A percentile compares a stretch with the other conserved stretches of the same genome.
Evolutionary conservation across 2,329 filamentous ascomycete species (phyloP).

Genomic region (Colletotrichum australisinense): DNA sequence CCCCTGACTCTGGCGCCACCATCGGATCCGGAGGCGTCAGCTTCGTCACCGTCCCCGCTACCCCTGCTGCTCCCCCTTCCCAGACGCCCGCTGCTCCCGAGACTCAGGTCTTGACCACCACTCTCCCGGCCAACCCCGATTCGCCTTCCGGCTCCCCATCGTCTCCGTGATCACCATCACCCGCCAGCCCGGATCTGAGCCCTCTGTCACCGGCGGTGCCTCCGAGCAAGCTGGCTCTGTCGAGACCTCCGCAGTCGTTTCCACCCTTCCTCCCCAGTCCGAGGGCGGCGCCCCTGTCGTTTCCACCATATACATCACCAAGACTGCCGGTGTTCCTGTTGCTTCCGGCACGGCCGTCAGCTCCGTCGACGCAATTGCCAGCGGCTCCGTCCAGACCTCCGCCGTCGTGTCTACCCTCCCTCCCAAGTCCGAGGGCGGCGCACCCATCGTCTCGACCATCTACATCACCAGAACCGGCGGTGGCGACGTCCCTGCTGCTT

Average conservation of each 20-base stretch:
- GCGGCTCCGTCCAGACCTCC: constrained; percentile 4
- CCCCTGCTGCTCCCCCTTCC: constrained; percentile 27
- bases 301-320: constrained; percentile 4
- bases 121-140: constrained; percentile 1
- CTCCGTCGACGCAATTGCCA: constrained; percentile 15
- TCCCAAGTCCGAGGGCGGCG: neutral
- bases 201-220: constrained; percentile 4
- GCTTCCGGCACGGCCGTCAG: constrained; percentile 18
- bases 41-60: constrained; percentile 32
- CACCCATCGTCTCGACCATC: neutral
- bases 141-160: neutral
- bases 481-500: neutral
- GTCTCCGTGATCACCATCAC: constrained; percentile 23
- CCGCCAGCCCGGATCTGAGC: neutral
- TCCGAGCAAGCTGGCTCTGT: constrained; percentile 1
- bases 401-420: constrained; percentile 9
- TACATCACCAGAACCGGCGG: constrained; percentile 6
- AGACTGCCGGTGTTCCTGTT: neutral
- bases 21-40: constrained; percentile 32
- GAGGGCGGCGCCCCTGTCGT: neutral
- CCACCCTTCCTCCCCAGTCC: neutral
- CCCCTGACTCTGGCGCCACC: constrained; percentile 32
- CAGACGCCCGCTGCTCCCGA: constrained; percentile 19
- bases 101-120: constrained; percentile 25
- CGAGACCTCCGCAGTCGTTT: constrained; percentile 8